Conservation (phyloP, 768 basidiomycete species). For the Leccinellum rugosiceps region DNA sequence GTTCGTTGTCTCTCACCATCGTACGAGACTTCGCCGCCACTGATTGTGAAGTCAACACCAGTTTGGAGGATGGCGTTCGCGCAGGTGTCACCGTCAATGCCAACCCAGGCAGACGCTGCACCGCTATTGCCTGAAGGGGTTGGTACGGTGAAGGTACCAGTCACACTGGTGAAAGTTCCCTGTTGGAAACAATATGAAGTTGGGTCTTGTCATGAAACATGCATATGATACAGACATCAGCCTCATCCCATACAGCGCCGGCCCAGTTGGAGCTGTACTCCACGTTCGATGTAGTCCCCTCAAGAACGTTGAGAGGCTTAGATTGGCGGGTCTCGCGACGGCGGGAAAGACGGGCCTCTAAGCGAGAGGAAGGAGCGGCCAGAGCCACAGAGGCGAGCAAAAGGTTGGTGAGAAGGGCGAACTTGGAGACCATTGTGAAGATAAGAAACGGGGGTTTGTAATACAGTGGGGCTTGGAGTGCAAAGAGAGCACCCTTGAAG, state of each 20-base stretch:
- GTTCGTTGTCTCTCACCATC: not conserved
- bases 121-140: not conserved
- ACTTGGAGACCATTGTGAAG: slow-evolving; percentile 18
- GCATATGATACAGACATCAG: slow-evolving; percentile 6
- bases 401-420: slow-evolving; percentile 13
- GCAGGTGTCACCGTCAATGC: slow-evolving; percentile 15
- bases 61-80: slow-evolving; percentile 10
- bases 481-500: not conserved
- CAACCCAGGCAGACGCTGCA: slow-evolving; percentile 14
- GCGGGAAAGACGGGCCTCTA: slow-evolving; percentile 12
- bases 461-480: not conserved
- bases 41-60: slow-evolving; percentile 9
- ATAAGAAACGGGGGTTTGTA: not conserved
- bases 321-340: slow-evolving; percentile 15
- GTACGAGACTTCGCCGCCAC: not conserved
- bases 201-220: not conserved
- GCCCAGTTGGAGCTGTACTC: slow-evolving; percentile 22
- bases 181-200: not conserved
- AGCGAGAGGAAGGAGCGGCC: slow-evolving; percentile 16
- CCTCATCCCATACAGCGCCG: slow-evolving; percentile 14
- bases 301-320: slow-evolving; percentile 2
- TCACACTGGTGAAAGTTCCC: slow-evolving; percentile 11
- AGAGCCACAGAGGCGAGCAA: slow-evolving; percentile 18
- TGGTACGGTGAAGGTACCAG: slow-evolving; percentile 12
- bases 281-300: not conserved